phyloP scores from a whole-genome alignment of 768 basidiomycete species.

The Grammothele lineata region DNA sequence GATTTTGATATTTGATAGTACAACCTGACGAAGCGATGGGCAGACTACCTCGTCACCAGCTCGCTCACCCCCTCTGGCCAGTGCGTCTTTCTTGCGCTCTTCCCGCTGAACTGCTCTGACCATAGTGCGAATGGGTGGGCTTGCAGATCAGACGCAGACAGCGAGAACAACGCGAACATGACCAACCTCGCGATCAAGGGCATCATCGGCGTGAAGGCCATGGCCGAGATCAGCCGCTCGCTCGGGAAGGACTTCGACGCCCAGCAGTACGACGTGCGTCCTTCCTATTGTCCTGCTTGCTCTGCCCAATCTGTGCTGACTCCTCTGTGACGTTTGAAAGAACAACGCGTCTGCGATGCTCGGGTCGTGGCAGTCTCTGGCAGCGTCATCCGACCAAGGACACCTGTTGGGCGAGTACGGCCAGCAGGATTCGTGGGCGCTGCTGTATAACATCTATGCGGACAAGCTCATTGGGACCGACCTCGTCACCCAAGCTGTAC shows the following conservation, averaged over 20 bases:
- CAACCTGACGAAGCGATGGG: slow-evolving; percentile 15
- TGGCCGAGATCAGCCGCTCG: neutral
- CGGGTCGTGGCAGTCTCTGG: slow-evolving; percentile 8
- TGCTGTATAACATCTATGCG: slow-evolving; percentile 17
- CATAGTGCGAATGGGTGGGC: neutral
- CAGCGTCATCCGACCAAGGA: neutral
- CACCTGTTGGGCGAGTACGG: slow-evolving; percentile 11
- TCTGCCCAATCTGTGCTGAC: too few relatives aligned
- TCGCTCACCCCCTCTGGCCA: slow-evolving; percentile 2
- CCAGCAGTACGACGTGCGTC: slow-evolving; percentile 21
- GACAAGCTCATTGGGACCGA: slow-evolving; percentile 8
- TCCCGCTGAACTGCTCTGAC: too few relatives aligned
- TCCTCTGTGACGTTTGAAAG: slow-evolving; percentile 3
- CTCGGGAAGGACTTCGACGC: slow-evolving; percentile 46
- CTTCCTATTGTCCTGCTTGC: too few relatives aligned
- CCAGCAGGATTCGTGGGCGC: slow-evolving; percentile 9
- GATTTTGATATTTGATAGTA: slow-evolving; percentile 11
- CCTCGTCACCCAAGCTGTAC: slow-evolving; percentile 6
- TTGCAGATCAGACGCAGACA: slow-evolving; percentile 5
- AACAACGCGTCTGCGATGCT: slow-evolving; percentile 6
- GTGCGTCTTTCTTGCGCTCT: too few relatives aligned
- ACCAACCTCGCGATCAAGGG: slow-evolving; percentile 66
- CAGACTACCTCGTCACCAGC: slow-evolving; percentile 18
- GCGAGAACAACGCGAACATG: slow-evolving; percentile 39
- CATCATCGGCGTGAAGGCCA: slow-evolving; percentile 34